phyloP scores from a whole-genome alignment of 2,329 filamentous ascomycete genomes.

The Fusarium neocosmosporiellum region DNA sequence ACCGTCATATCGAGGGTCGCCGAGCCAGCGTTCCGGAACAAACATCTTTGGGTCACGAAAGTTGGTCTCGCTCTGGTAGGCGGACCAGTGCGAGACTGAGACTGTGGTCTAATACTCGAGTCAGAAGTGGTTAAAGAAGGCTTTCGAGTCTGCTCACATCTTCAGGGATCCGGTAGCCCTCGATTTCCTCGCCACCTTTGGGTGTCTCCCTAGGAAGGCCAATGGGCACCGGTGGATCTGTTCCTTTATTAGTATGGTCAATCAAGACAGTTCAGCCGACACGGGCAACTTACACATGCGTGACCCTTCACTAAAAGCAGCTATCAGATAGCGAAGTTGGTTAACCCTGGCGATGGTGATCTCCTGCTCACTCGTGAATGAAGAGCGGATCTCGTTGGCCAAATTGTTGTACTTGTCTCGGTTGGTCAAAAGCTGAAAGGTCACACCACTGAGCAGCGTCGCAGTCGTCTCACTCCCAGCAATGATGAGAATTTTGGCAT shows the following conservation, averaged over 20 bases:
- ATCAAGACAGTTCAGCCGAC: neutral
- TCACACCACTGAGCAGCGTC: constrained; percentile 7
- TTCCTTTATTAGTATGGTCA: neutral
- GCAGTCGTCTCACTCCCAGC: constrained; percentile 12
- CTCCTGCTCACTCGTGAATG: neutral
- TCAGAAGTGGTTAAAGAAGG: neutral
- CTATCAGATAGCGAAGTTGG: constrained; percentile 2
- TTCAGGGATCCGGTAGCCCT: constrained; percentile 2
- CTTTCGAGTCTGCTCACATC: neutral
- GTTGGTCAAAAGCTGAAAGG: neutral
- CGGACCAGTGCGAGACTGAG: neutral
- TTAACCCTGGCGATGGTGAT: neutral
- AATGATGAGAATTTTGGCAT: constrained; percentile 3
- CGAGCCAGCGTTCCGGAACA: neutral
- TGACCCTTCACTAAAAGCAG: neutral
- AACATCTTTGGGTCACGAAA: neutral
- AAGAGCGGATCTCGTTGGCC: neutral
- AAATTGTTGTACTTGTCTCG: neutral
- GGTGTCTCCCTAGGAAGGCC: neutral
- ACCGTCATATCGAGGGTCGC: neutral
- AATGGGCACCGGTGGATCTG: constrained; percentile 3
- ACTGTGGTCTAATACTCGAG: neutral
- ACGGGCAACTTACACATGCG: neutral
- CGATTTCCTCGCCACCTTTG: neutral
- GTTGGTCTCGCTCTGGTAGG: neutral